These are phyloP conservation scores for Pyrenophora tritici-repentis DNA, from an alignment of 2,329 filamentous ascomycete species.

Conservation along the genomic window DNA sequence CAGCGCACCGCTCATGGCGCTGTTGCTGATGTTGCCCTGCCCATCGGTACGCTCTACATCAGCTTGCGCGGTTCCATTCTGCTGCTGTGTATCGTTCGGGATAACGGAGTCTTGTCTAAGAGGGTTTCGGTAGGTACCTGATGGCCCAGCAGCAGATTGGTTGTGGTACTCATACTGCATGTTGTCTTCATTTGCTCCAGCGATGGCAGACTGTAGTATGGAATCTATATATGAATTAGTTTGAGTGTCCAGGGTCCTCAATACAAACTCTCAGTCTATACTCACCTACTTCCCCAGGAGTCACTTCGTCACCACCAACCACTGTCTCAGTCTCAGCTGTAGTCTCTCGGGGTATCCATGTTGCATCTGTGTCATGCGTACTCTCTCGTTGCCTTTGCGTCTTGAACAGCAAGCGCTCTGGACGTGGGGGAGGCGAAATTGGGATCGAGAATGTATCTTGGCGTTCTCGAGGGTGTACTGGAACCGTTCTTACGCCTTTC, in stretches of 20 bases:
- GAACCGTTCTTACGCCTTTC: neutral
- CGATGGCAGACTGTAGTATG: neutral
- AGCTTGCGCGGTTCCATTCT: neutral
- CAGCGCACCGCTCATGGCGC: neutral
- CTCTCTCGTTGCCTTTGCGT: neutral
- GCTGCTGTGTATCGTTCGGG: conserved; percentile 5
- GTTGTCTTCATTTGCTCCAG: neutral
- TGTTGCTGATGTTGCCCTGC: neutral
- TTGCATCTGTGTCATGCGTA: conserved; percentile 6
- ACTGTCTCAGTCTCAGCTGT: conserved; percentile 16
- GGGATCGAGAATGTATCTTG: conserved; percentile 10
- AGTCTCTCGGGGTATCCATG: conserved; percentile 1
- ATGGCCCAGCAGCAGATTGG: conserved; percentile 12
- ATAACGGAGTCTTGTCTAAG: conserved; percentile 16
- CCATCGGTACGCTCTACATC: neutral
- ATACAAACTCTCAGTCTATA: neutral
- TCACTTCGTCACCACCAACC: conserved; percentile 7
- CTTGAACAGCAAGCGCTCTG: neutral
- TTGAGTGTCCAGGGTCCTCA: neutral
- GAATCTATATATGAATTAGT: neutral
- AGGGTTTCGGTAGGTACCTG: conserved; percentile 13
- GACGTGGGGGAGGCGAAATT: neutral
- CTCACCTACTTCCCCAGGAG: conserved; percentile 7
- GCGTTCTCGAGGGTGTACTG: neutral
- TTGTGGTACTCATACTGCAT: conserved; percentile 1